phyloP scores from a whole-genome alignment of 2,329 filamentous ascomycete species.

The Phoma sp. region DNA sequence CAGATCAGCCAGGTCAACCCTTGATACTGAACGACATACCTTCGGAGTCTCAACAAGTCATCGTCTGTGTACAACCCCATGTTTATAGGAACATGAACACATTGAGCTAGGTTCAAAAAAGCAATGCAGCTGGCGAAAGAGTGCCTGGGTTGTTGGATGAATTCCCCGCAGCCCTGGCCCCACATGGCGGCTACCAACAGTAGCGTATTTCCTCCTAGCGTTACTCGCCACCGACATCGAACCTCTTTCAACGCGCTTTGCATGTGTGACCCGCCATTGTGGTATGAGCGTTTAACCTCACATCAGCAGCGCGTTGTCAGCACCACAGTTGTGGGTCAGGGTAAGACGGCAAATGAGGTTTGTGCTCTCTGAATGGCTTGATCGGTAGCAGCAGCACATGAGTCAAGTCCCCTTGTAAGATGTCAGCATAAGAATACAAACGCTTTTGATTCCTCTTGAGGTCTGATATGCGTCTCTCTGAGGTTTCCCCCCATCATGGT shows the following conservation, averaged over 20 bases:
- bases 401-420: background rate
- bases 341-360: no score
- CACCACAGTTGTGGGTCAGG: background rate
- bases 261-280: no score
- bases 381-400: no score
- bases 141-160: background rate
- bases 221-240: no score
- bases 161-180: background rate
- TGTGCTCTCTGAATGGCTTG: no score
- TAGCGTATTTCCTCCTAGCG: background rate
- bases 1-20: background rate
- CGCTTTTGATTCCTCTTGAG: background rate
- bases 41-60: background rate
- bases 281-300: background rate
- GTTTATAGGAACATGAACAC: background rate
- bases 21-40: background rate
- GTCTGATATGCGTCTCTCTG: no score
- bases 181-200: background rate
- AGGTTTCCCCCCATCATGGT: background rate
- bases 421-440: background rate
- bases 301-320: background rate
- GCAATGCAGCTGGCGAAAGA: background rate
- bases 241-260: background rate
- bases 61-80: background rate
- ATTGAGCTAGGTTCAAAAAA: background rate